Base-by-base conservation (phyloP, 2,329 filamentous ascomycete genomes). In the Arthrinium phaeospermum region DNA sequence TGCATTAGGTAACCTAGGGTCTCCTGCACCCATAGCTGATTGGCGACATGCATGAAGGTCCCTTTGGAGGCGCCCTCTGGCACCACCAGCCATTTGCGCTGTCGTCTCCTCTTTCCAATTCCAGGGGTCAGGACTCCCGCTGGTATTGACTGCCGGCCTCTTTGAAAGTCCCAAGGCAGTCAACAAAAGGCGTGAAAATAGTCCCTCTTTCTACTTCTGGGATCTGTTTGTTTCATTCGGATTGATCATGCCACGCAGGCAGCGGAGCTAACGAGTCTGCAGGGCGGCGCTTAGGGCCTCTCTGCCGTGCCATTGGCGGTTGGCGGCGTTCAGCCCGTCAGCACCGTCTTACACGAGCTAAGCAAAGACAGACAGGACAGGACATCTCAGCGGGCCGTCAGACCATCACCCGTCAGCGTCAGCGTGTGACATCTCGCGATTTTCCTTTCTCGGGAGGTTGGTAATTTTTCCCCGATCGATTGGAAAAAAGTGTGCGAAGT, bases 301-400 rank as follows among this genome's bases (percentile, higher is more conserved):
- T n/a, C 57, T n/a, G 57, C 12, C 22, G 57, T 64, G 34, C 34
- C n/a, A 64, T 64, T 64, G 57, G 57, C 22, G 10, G 57, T 41
- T 64, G 57, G 57, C 34, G 22, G 57, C 57, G 13, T 64, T 64
- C 57, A 64, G 57, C 57, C 57, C 34, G 34, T 64, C 57, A 64
- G 57, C 57, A 13, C 57, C 57, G 41, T 41, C 57, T 64, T 64
- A 64, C 57, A 41, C 34, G 19, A 64, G 57, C 57, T 41, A 64
- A 64, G 57, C 34, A 64, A 24, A 41, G 16, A 61, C 30, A 19
- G 37, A 41, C 37, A 41, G 37, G 8, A 34, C 19, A 19, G 8
- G 13, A n/a, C 57, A 64, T 64, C 34, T 64, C 22, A 41, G 34
- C 57, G 22, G 53, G 27, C 53, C 27, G 6, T 61, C 53, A 61